Evolutionary conservation across 306 rosid genomes (phyloP), one percentile per base, ranked within the genome.

Genomic region (Malus fusca): DNA sequence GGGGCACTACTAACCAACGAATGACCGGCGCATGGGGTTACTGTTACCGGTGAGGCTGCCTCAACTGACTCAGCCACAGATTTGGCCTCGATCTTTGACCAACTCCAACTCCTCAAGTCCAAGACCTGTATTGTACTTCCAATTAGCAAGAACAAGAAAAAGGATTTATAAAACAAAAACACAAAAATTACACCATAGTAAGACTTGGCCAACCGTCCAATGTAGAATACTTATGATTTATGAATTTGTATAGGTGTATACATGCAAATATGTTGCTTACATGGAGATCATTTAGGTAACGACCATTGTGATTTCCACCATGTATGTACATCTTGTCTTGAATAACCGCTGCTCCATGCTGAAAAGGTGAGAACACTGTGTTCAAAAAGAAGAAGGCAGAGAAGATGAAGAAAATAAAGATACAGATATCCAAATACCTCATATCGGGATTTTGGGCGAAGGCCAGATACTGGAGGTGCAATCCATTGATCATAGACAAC

Each of bases 301-400:
- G 98, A 43, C 98, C 98, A 81, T 94, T 94, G 87, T 94, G 97
- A 83, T 91, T 94, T 85, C 98, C 98, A 33, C 98, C 98, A 87
- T 87, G 82, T 81, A 94, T 88, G 80, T 91, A 94, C 96, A 90
- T 85, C 90, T 88, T 91, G 85, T 94, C 94, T 88, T 86, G 98
- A 75, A 90, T 77, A 51, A 84, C 87, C 74, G 96, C 89, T 61
- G 97, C 96, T 83, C 93, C 98, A 83, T 94, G 98, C 98, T 93
- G 87, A 78, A 86, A 70, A 85, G 37, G 48, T 15, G 71, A 81
- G 61, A 80, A 82, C 33, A 56, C 65, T 75, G 80, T 25, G 70
- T 66, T 85, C 52, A 88, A 75, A 80, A 55, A 69, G 26, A 52
- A 85, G 79, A 80, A 79, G 53, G 68, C 33, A 21, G 71, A 30